phyloP scores from a whole-genome alignment of 345 rosid species.

The Nasturtium officinale region DNA sequence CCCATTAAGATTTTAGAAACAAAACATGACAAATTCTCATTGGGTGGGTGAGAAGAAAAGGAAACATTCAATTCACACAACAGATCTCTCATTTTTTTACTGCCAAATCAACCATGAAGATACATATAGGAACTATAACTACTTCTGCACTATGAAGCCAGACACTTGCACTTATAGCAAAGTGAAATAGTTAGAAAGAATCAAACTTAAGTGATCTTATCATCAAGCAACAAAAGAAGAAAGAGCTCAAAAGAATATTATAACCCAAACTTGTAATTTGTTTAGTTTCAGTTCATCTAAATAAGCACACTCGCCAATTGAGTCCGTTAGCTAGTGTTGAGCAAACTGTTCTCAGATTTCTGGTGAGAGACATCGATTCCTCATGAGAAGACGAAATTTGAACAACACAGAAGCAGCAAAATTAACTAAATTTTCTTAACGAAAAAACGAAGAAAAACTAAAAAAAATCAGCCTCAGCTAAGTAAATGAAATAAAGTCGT shows the following conservation, averaged over 20 bases:
- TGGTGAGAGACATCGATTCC: background rate
- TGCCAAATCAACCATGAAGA: background rate
- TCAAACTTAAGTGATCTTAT: background rate
- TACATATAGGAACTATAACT: too few relatives aligned
- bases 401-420: background rate
- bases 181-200: background rate
- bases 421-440: background rate
- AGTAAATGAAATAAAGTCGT: background rate
- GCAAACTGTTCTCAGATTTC: background rate
- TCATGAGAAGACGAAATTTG: background rate
- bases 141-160: too few relatives aligned
- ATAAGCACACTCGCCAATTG: too few relatives aligned
- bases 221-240: constrained; percentile 4
- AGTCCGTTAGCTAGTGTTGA: too few relatives aligned
- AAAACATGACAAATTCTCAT: background rate
- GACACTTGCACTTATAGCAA: too few relatives aligned
- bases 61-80: background rate
- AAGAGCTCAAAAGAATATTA: background rate
- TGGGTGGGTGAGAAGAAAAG: background rate
- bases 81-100: background rate
- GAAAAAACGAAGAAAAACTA: background rate
- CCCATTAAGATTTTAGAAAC: constrained; percentile 1
- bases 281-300: too few relatives aligned
- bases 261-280: background rate
- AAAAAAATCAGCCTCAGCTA: background rate